Percentiles rank a stretch among this genome's conserved stretches.
Evolutionary conservation across 345 rosid species (phyloP).

Genomic region (Euphorbia lathyris): DNA sequence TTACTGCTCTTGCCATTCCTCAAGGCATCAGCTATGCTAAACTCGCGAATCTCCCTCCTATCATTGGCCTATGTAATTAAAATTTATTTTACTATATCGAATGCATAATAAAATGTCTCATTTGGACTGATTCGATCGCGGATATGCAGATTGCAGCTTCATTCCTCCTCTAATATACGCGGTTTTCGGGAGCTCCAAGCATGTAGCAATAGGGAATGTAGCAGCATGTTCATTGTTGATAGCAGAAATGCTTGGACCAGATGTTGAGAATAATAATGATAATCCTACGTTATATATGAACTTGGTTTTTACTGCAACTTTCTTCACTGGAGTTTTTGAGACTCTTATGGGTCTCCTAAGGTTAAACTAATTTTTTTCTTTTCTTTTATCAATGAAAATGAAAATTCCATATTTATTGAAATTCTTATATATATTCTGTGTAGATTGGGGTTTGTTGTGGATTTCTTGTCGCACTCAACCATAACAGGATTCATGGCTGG

Average conservation of each 20-base stretch:
- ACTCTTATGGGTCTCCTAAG: slow-evolving; percentile 57
- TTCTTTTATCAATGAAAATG: no score
- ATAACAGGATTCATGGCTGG: slow-evolving; percentile 95
- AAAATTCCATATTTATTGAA: no score
- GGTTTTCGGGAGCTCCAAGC: slow-evolving; percentile 78
- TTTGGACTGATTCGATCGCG: no score
- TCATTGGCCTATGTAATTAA: slow-evolving; percentile 85
- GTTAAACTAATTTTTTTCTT: slow-evolving; percentile 18
- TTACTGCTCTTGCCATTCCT: slow-evolving; percentile 86
- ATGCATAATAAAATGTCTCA: no score
- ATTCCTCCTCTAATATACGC: slow-evolving; percentile 79
- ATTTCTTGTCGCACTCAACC: slow-evolving; percentile 85
- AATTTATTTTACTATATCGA: no score
- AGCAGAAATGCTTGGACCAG: slow-evolving; percentile 39
- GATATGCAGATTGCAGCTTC: slow-evolving; percentile 79
- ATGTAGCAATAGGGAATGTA: slow-evolving; percentile 79
- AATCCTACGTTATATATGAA: slow-evolving; percentile 63
- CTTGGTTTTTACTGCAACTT: slow-evolving; percentile 64
- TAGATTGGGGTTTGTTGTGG: slow-evolving; percentile 83
- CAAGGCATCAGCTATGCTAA: slow-evolving; percentile 97
- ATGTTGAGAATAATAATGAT: slow-evolving; percentile 33
- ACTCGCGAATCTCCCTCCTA: slow-evolving; percentile 73
- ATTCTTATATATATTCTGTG: background rate
- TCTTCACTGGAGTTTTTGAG: slow-evolving; percentile 77
- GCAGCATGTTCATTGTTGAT: slow-evolving; percentile 78